Conservation (phyloP, 2,329 filamentous ascomycete genomes). For the Sporothrix variecibatus region DNA sequence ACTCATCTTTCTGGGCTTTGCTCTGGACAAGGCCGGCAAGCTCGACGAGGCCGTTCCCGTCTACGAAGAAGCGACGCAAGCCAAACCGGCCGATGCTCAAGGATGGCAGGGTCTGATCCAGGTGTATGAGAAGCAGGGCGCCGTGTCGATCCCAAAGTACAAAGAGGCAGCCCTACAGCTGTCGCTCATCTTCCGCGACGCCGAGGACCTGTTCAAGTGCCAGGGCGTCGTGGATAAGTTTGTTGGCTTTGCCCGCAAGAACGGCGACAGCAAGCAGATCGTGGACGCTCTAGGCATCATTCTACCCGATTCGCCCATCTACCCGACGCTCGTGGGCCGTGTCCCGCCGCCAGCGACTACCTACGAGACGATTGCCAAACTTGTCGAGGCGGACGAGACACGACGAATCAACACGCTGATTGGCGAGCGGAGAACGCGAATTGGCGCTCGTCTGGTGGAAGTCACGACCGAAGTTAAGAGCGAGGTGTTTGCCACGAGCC, state of each 20-base stretch:
- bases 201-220: slow-evolving; percentile 64
- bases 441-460: slow-evolving; percentile 80
- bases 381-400: slow-evolving; percentile 83
- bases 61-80: slow-evolving; percentile 70
- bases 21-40: slow-evolving; percentile 73
- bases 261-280: slow-evolving; percentile 73
- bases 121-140: slow-evolving; percentile 77
- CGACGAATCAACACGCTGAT: slow-evolving; percentile 88
- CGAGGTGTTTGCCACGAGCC: slow-evolving; percentile 75
- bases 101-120: slow-evolving; percentile 89
- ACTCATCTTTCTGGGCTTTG: slow-evolving; percentile 84
- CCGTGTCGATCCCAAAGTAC: slow-evolving; percentile 70
- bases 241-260: slow-evolving; percentile 68
- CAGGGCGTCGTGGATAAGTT: slow-evolving; percentile 78
- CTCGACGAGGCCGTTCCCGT: slow-evolving; percentile 72
- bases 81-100: slow-evolving; percentile 75
- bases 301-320: slow-evolving; percentile 79
- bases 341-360: slow-evolving; percentile 77
- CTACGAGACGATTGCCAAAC: slow-evolving; percentile 79
- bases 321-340: slow-evolving; percentile 78
- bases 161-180: slow-evolving; percentile 71
- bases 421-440: slow-evolving; percentile 79
- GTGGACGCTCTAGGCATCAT: slow-evolving; percentile 74
- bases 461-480: slow-evolving; percentile 85
- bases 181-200: slow-evolving; percentile 70